Conservation (phyloP, 768 basidiomycete species). For the Pleurotus cornucopiae region DNA sequence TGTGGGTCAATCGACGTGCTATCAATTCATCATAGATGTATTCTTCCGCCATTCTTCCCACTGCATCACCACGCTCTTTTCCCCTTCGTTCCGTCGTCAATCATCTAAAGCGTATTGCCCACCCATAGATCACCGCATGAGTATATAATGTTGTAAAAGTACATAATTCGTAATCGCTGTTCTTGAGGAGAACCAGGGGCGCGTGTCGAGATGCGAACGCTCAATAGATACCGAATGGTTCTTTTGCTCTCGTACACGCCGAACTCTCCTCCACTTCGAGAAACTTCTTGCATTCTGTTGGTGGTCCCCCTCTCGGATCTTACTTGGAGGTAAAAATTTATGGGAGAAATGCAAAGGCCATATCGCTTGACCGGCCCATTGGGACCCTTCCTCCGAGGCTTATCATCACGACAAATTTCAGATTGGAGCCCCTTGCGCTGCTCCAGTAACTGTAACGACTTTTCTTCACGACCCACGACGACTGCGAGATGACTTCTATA, state of each 20-base stretch:
- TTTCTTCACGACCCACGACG: conserved; percentile 3
- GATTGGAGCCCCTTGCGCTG: not conserved
- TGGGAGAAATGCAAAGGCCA: too few species aligned
- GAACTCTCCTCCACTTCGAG: conserved; percentile 4
- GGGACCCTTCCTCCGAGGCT: not conserved
- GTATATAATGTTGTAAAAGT: conserved; percentile 9
- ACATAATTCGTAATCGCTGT: conserved; percentile 5
- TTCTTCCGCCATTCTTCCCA: conserved; percentile 5
- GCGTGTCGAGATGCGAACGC: conserved; percentile 8
- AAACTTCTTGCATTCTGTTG: not conserved
- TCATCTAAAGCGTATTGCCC: not conserved
- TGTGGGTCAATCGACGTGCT: conserved; percentile 81
- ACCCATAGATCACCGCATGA: not conserved
- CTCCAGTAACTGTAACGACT: not conserved
- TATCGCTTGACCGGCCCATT: not conserved
- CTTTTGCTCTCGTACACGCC: not conserved
- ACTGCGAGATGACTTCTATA: conserved; percentile 41
- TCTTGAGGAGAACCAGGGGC: too few species aligned
- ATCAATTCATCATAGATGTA: conserved; percentile 33
- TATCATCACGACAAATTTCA: conserved; percentile 3
- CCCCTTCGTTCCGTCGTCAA: not conserved
- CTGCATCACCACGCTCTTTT: conserved; percentile 8
- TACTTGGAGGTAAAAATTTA: not conserved
- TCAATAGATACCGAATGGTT: not conserved
- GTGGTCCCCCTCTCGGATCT: conserved; percentile 1